Conservation (phyloP, 2,329 filamentous ascomycete species). For the Apiospora pterosperma region DNA sequence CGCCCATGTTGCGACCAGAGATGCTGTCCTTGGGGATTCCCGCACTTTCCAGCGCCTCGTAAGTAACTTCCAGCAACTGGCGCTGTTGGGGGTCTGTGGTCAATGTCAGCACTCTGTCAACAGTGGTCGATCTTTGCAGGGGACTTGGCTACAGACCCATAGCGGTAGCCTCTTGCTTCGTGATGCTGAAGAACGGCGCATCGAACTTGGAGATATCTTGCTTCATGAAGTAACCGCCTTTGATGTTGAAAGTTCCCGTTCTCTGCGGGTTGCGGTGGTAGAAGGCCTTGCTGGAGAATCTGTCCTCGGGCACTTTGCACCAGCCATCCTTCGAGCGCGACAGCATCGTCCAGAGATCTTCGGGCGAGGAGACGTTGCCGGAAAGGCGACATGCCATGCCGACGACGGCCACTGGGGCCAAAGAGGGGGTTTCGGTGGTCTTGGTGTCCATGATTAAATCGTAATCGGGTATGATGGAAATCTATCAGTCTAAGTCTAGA, state of each 20-base stretch:
- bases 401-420: constrained; percentile 30
- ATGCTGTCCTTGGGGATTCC: constrained; percentile 27
- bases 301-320: constrained; percentile 27
- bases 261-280: constrained; percentile 29
- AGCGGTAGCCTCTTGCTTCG: constrained; percentile 28
- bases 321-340: constrained; percentile 33
- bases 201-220: constrained; percentile 26
- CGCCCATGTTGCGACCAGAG: constrained; percentile 25
- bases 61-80: constrained; percentile 29
- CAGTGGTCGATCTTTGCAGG: neutral
- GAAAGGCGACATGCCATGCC: constrained; percentile 34
- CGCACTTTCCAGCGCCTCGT: constrained; percentile 31
- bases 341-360: constrained; percentile 36
- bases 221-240: constrained; percentile 29
- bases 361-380: constrained; percentile 30
- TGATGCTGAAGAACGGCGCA: constrained; percentile 33
- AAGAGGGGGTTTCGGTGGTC: neutral
- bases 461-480: neutral
- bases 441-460: neutral
- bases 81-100: constrained; percentile 23
- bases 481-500: neutral
- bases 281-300: constrained; percentile 29
- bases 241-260: constrained; percentile 28
- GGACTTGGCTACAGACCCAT: constrained; percentile 23
- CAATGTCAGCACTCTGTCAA: neutral